A percentile compares a stretch with the other conserved stretches of the same genome.
These are phyloP conservation scores for Rugonectria rugulosa DNA, from an alignment of 2,329 filamentous ascomycete genomes.

Conservation along the genomic window DNA sequence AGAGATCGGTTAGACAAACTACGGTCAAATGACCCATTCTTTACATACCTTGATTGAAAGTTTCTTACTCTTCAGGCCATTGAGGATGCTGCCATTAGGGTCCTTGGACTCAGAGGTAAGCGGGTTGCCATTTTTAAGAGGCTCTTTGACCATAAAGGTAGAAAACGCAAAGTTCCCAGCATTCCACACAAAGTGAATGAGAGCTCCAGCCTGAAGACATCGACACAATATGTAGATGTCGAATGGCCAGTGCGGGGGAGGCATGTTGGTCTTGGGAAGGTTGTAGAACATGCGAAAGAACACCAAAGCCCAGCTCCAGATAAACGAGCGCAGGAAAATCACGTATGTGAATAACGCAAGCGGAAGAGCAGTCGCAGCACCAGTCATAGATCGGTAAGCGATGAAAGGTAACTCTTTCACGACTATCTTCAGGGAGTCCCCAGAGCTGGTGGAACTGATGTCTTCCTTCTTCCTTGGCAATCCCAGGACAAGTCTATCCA, in stretches of 20 bases:
- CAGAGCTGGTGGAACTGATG: slow-evolving; percentile 33
- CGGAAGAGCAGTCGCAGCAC: slow-evolving; percentile 50
- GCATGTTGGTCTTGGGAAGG: slow-evolving; percentile 74
- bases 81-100: slow-evolving; percentile 88
- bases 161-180: slow-evolving; percentile 80
- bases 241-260: slow-evolving; percentile 65
- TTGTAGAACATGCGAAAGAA: slow-evolving; percentile 78
- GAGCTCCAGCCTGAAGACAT: slow-evolving; percentile 66
- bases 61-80: slow-evolving; percentile 84
- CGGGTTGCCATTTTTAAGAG: slow-evolving; percentile 83
- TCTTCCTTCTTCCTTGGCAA: slow-evolving; percentile 37
- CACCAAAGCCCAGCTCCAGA: slow-evolving; percentile 75
- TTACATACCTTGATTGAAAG: slow-evolving; percentile 71
- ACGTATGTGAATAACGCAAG: slow-evolving; percentile 67
- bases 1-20: slow-evolving; percentile 26
- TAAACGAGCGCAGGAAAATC: slow-evolving; percentile 64
- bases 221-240: slow-evolving; percentile 63
- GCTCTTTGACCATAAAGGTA: slow-evolving; percentile 79
- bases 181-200: slow-evolving; percentile 79
- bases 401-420: slow-evolving; percentile 49
- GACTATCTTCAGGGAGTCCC: slow-evolving; percentile 46
- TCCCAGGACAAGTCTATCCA: slow-evolving; percentile 67
- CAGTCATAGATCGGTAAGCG: slow-evolving; percentile 48
- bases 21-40: background rate
- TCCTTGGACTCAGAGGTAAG: slow-evolving; percentile 87